Percentiles rank a stretch among this genome's conserved stretches.
These are phyloP conservation scores for Aspergillus ruber DNA, from an alignment of 2,329 filamentous ascomycete genomes.

Conservation along the genomic window DNA sequence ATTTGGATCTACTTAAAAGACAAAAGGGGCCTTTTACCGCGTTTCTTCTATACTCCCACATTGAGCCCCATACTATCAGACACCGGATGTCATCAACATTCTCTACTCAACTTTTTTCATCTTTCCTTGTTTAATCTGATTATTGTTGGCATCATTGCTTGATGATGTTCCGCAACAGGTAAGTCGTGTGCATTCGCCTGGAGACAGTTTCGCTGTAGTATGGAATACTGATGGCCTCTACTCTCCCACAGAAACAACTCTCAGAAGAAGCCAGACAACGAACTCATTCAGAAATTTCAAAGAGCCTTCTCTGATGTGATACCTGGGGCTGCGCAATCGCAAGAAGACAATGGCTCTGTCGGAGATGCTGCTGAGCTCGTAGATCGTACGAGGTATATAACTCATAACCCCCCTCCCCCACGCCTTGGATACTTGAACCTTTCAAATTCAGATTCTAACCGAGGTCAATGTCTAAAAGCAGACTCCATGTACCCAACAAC, in stretches of 20 bases:
- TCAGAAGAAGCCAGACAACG: conserved; percentile 83
- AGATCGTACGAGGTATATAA: conserved; percentile 17
- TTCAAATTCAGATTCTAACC: not conserved
- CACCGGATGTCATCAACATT: conserved; percentile 7
- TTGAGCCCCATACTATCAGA: not conserved
- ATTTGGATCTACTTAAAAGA: not conserved
- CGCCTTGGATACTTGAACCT: not conserved
- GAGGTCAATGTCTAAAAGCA: conserved; percentile 16
- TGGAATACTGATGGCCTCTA: conserved; percentile 9
- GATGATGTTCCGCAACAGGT: conserved; percentile 46
- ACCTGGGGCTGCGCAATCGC: conserved; percentile 11
- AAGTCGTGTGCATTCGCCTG: conserved; percentile 18
- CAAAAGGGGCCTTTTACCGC: not conserved
- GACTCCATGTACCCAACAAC: conserved; percentile 41
- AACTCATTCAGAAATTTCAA: conserved; percentile 77
- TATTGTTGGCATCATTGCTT: not conserved
- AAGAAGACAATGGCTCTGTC: conserved; percentile 3
- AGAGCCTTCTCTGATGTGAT: conserved; percentile 72
- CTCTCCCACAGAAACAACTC: conserved; percentile 57
- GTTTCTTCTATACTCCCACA: not conserved
- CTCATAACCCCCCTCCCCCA: not conserved
- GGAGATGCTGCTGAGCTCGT: conserved; percentile 7
- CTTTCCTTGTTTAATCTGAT: conserved; percentile 3
- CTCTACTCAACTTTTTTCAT: conserved; percentile 16
- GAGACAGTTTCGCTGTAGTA: conserved; percentile 1